Conservation (phyloP, 805 yeast genomes). For the Ogataea paraovalis region DNA sequence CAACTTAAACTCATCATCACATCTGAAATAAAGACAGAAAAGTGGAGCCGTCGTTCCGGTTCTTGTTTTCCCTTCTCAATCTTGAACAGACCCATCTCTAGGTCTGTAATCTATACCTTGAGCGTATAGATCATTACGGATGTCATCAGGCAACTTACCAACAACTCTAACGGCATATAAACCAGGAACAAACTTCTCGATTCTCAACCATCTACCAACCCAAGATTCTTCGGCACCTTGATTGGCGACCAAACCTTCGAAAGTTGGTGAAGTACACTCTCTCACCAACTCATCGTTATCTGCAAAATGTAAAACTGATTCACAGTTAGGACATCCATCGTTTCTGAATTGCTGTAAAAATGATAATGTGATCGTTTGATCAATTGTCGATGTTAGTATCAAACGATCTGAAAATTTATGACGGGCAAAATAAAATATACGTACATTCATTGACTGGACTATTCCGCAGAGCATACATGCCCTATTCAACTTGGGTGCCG, state of each 20-base stretch:
- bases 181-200: slow-evolving; percentile 85
- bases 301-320: slow-evolving; percentile 67
- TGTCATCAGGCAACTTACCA: slow-evolving; percentile 87
- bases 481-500: slow-evolving; percentile 65
- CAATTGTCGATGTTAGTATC: slow-evolving; percentile 3
- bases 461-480: slow-evolving; percentile 98
- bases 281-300: slow-evolving; percentile 80
- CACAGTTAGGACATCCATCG: slow-evolving; percentile 96
- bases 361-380: background rate
- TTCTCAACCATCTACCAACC: slow-evolving; percentile 95
- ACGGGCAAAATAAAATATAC: too few relatives aligned
- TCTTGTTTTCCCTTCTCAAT: slow-evolving; percentile 13
- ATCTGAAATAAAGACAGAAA: too few relatives aligned
- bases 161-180: slow-evolving; percentile 89
- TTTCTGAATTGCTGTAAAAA: slow-evolving; percentile 55
- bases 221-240: slow-evolving; percentile 84
- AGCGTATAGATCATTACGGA: slow-evolving; percentile 64
- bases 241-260: slow-evolving; percentile 90
- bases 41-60: too few relatives aligned
- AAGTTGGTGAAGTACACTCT: slow-evolving; percentile 94
- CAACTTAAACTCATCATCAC: too few relatives aligned
- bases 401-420: too few relatives aligned
- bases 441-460: slow-evolving; percentile 69
- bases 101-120: slow-evolving; percentile 87
- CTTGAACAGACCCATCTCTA: slow-evolving; percentile 76